These are phyloP conservation scores for Neospora caninum DNA, from an alignment of 169 alveolate species.

Conservation along the genomic window DNA sequence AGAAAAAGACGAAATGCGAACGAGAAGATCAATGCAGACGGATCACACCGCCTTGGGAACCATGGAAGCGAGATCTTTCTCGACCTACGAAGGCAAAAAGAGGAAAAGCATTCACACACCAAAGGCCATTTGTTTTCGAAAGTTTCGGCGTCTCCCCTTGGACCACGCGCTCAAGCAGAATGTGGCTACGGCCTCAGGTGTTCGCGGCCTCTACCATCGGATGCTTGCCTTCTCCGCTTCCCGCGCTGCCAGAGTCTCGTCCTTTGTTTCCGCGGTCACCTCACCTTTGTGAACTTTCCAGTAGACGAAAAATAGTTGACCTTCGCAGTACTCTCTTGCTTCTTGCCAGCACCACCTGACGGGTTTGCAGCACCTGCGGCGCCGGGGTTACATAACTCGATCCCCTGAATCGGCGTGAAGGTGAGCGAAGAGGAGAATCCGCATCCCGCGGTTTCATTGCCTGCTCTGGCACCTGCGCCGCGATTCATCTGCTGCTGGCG, in stretches of 20 bases:
- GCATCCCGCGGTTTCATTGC: background rate
- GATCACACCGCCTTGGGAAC: background rate
- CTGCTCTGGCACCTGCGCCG: background rate
- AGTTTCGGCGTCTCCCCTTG: background rate
- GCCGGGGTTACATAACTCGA: constrained; percentile 48
- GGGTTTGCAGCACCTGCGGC: constrained; percentile 29
- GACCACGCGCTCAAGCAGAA: background rate
- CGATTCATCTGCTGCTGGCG: constrained; percentile 53
- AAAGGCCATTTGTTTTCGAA: background rate
- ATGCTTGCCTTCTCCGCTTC: background rate
- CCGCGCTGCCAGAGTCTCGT: background rate
- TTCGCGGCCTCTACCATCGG: no score
- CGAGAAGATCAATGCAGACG: no score
- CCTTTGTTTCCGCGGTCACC: no score
- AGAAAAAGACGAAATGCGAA: no score
- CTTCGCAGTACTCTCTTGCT: background rate
- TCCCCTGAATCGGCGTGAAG: constrained; percentile 56
- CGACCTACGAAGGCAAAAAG: background rate
- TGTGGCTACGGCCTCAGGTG: no score
- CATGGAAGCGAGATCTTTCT: background rate
- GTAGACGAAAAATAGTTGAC: background rate
- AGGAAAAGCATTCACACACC: no score
- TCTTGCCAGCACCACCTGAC: no score
- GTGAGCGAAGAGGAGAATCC: constrained; percentile 43
- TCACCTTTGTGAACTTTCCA: constrained; percentile 5